These are phyloP conservation scores for Blastobotrys capitulatus DNA, from an alignment of 1,139 yeast species.

Conservation along the genomic window DNA sequence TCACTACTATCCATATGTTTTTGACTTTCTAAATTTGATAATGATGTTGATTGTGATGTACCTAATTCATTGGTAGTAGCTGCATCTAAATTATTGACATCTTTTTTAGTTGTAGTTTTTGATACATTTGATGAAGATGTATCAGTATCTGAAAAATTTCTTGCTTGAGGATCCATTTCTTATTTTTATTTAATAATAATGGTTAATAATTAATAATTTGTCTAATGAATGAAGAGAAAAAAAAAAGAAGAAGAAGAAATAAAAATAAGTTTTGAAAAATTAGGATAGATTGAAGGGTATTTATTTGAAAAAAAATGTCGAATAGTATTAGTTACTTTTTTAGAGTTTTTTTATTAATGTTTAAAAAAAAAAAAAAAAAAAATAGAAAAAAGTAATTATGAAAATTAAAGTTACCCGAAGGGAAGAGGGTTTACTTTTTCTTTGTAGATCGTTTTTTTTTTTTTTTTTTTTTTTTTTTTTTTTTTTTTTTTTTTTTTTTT, in stretches of 20 bases:
- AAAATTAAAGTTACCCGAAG: no score
- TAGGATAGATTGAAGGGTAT: background rate
- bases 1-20: background rate
- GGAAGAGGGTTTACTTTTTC: background rate
- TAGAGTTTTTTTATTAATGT: background rate
- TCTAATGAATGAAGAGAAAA: background rate
- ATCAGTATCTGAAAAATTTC: background rate
- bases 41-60: background rate
- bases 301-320: background rate
- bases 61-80: background rate
- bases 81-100: background rate
- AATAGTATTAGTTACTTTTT: background rate
- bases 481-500: background rate
- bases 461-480: background rate
- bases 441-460: background rate
- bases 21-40: background rate
- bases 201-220: background rate
- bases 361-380: no score
- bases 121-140: background rate
- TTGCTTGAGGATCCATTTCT: conserved; percentile 3
- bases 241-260: background rate
- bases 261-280: background rate
- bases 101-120: background rate
- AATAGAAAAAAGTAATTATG: no score
- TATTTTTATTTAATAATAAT: background rate